Base-by-base conservation (phyloP, 1,139 yeast species). In the Suhomyces guaymorum region DNA sequence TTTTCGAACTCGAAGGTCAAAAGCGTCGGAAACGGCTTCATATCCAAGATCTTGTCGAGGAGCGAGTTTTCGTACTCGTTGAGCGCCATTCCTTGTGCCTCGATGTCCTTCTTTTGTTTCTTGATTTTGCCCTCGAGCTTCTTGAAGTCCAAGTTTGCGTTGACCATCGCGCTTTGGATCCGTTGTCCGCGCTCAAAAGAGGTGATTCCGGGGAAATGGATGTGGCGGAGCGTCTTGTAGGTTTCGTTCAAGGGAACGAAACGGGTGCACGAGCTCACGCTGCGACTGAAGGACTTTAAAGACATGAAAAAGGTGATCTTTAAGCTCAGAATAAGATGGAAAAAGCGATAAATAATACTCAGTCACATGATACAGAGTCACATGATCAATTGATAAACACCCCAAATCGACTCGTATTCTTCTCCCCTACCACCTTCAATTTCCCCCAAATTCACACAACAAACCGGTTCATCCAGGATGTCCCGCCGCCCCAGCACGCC, bases 1-100 rank as follows among this genome's bases (percentile, higher is more conserved):
- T 90, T 87, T 13, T 79, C 70, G 58, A 89, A 87, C 55, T 90
- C 88, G 61, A 88, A 89, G 2, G 94, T 82, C 15, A 89, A 61
- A 2, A 88, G 55, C 1, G 80, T 71, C 0, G 90, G 88, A 18
- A 63, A 60, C 4, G 87, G 85, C 48, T 76, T 75, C 72, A 77
- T 68, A 7, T 65, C 59, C 17, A 74, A 43, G 11, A 79, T 71
- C 32, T 66, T 66, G 13, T 62, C 53, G 15, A 78, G 43, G 21
- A 78, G 54, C 12, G 54, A 62, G 23, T 63, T 60, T 45, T 79
- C 84, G 40, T 72, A 67, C 5, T 72, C 74, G 40, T 55, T 67
- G 26, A 71, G 59, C 12, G 62, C 52, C 33, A 66, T 59, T 22
- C 76, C 74, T 33, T 65, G 78, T 24, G 52, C 47, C 14, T 49